A percentile compares a stretch with the other conserved stretches of the same genome.
These are phyloP conservation scores for Candida berthetii DNA, from an alignment of 805 yeast genomes.

Conservation along the genomic window DNA sequence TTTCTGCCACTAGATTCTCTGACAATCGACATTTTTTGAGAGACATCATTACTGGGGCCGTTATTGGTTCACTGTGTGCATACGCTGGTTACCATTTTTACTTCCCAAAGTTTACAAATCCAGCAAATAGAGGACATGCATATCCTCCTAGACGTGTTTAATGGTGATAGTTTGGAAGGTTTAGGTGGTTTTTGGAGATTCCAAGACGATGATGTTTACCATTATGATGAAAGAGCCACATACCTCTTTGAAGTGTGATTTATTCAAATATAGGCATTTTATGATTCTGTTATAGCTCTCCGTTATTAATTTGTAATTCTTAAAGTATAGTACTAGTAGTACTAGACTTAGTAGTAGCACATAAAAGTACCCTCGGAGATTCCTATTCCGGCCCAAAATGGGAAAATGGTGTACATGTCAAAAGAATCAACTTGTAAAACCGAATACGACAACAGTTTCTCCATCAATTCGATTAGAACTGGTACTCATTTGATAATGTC, in stretches of 20 bases:
- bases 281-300: no score
- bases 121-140: conserved; percentile 31
- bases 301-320: no score
- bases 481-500: conserved; percentile 13
- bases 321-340: no score
- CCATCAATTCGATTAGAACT: no score
- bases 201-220: conserved; percentile 20
- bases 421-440: no score
- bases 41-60: conserved; percentile 33
- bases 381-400: no score
- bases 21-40: conserved; percentile 37
- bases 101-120: conserved; percentile 28
- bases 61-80: conserved; percentile 29
- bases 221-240: conserved; percentile 3
- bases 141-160: conserved; percentile 36
- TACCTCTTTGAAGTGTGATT: no score
- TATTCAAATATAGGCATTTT: no score
- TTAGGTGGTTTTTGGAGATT: conserved; percentile 33
- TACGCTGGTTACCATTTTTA: conserved; percentile 32
- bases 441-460: no score
- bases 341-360: no score
- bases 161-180: conserved; percentile 13
- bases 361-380: no score
- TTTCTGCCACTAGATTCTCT: conserved; percentile 37
- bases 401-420: no score